These are phyloP conservation scores for Solanum hybrid DNA, from an alignment of 305 asterid species.

Conservation along the genomic window DNA sequence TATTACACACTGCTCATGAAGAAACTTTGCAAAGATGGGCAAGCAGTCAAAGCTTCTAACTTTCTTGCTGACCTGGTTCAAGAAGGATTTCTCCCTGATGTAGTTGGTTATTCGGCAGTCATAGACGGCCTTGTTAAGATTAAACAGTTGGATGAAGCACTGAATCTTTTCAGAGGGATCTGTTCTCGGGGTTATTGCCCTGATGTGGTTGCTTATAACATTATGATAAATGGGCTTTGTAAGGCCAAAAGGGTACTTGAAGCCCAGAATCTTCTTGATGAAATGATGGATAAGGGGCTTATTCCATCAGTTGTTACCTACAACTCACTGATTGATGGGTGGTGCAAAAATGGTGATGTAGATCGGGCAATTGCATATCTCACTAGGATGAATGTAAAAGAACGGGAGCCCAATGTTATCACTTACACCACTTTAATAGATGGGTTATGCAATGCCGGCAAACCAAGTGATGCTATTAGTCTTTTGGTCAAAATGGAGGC, in stretches of 20 bases:
- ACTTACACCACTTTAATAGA: constrained; percentile 80
- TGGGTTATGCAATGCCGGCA: constrained; percentile 67
- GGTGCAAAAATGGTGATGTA: constrained; percentile 63
- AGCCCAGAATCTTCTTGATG: constrained; percentile 48
- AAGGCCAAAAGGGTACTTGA: constrained; percentile 43
- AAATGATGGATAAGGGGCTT: constrained; percentile 59
- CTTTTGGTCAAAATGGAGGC: constrained; percentile 48
- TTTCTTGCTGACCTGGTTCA: constrained; percentile 54
- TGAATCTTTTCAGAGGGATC: constrained; percentile 56
- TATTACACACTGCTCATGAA: constrained; percentile 55
- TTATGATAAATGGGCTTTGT: constrained; percentile 65
- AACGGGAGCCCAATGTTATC: constrained; percentile 53
- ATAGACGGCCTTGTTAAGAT: constrained; percentile 58
- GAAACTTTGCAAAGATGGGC: constrained; percentile 54
- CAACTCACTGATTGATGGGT: constrained; percentile 73
- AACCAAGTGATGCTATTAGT: constrained; percentile 38
- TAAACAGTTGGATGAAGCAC: constrained; percentile 42
- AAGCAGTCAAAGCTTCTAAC: constrained; percentile 48
- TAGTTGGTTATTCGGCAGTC: constrained; percentile 64
- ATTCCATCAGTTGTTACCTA: constrained; percentile 80
- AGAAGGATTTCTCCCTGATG: constrained; percentile 66
- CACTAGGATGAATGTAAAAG: constrained; percentile 47
- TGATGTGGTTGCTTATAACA: constrained; percentile 75
- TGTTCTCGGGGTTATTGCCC: constrained; percentile 57
- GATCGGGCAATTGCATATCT: constrained; percentile 42